Evolutionary conservation across 2,329 filamentous ascomycete species (phyloP).

Genomic region (Fusarium globosum): DNA sequence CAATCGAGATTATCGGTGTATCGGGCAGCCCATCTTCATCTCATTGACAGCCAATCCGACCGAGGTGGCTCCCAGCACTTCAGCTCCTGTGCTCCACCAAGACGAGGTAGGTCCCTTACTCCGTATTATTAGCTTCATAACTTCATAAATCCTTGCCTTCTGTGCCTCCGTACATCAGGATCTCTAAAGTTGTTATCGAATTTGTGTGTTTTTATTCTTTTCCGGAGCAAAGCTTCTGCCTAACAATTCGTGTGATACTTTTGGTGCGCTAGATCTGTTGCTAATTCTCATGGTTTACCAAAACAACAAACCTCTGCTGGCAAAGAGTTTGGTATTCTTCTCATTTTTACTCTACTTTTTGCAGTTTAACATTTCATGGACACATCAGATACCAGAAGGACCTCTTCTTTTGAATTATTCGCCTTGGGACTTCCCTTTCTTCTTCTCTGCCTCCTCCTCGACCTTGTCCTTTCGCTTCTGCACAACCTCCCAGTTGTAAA

Average conservation of each 20-base stretch:
- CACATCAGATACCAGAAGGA: slow-evolving; percentile 19
- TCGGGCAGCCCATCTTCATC: neutral
- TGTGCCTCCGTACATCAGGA: neutral
- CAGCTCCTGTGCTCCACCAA: neutral
- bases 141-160: neutral
- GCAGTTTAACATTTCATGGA: slow-evolving; percentile 24
- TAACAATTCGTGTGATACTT: neutral
- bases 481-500: slow-evolving; percentile 99
- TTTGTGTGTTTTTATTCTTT: too few relatives aligned
- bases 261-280: neutral
- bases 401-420: slow-evolving; percentile 29
- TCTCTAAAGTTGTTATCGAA: neutral
- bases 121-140: neutral
- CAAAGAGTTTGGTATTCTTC: slow-evolving; percentile 6
- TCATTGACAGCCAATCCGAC: slow-evolving; percentile 17
- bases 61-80: neutral
- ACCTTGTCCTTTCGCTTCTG: slow-evolving; percentile 92
- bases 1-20: slow-evolving; percentile 40
- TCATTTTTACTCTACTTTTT: slow-evolving; percentile 22
- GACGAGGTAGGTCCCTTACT: neutral
- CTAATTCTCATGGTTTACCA: neutral
- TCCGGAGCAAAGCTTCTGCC: neutral
- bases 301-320: neutral
- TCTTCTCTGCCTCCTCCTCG: slow-evolving; percentile 64
- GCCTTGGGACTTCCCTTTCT: slow-evolving; percentile 49